phyloP scores from a whole-genome alignment of 495 filamentous ascomycete species.

The Penicillium chermesinum region DNA sequence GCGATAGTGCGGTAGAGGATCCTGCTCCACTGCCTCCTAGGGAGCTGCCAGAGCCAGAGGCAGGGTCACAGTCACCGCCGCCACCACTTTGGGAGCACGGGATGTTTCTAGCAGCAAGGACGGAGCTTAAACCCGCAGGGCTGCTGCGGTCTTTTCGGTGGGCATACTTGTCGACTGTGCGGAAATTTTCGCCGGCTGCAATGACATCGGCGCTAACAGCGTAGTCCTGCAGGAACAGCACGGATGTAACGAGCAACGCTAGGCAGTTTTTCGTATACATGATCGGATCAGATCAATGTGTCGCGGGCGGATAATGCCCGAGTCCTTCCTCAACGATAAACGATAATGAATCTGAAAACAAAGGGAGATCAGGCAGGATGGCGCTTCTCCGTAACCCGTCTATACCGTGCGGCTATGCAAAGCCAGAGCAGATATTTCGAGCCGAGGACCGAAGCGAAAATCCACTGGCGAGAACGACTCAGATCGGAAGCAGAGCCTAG shows the following conservation, averaged over 20 bases:
- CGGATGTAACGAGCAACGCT: constrained; percentile 15
- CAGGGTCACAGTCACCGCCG: neutral
- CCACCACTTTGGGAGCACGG: no score
- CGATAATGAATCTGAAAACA: neutral
- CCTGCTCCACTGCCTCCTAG: neutral
- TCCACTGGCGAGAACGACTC: neutral
- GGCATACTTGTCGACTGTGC: constrained; percentile 1
- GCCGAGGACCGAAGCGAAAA: neutral
- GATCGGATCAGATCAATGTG: neutral
- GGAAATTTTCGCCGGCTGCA: neutral
- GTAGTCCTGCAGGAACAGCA: constrained; percentile 9
- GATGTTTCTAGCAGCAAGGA: constrained; percentile 6
- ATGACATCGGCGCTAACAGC: constrained; percentile 8
- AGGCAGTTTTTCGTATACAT: constrained; percentile 18
- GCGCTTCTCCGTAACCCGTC: neutral
- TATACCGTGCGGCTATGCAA: neutral
- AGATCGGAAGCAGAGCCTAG: neutral
- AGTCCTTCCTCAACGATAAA: neutral
- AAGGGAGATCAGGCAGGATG: neutral
- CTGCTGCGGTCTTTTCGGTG: constrained; percentile 5
- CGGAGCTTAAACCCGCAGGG: neutral
- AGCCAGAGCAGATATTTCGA: neutral
- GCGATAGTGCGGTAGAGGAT: neutral
- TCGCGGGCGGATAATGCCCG: neutral
- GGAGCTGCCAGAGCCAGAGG: neutral